A percentile compares a stretch with the other conserved stretches of the same genome.
phyloP scores from a whole-genome alignment of 2,329 filamentous ascomycete genomes.

The Aspergillus quadrilineatus region DNA sequence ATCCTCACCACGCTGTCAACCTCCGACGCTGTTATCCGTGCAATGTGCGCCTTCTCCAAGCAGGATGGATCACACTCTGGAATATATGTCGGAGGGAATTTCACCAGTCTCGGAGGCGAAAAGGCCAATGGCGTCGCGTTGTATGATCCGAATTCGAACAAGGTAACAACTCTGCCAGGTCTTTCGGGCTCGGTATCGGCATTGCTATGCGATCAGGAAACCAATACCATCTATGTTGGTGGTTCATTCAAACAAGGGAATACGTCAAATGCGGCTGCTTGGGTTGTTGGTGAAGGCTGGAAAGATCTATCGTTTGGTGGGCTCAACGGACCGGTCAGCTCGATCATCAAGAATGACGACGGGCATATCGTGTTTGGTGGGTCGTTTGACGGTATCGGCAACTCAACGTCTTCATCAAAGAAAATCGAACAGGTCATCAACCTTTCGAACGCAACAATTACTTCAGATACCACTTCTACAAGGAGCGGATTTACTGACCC shows the following conservation, averaged over 20 bases:
- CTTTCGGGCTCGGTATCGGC: conserved; percentile 79
- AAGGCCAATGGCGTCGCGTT: conserved; percentile 76
- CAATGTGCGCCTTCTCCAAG: conserved; percentile 78
- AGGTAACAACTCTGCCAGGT: conserved; percentile 73
- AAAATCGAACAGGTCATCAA: conserved; percentile 77
- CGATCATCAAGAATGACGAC: conserved; percentile 76
- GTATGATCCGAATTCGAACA: conserved; percentile 70
- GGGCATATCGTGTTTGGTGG: conserved; percentile 92
- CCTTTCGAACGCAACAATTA: conserved; percentile 73
- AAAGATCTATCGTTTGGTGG: conserved; percentile 83
- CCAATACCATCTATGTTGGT: conserved; percentile 83
- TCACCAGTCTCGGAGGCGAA: conserved; percentile 79
- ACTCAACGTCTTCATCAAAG: conserved; percentile 60
- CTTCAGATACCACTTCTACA: conserved; percentile 60
- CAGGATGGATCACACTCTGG: conserved; percentile 67
- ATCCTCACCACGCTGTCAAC: conserved; percentile 71
- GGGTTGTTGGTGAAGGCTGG: conserved; percentile 69
- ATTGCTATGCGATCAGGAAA: conserved; percentile 75
- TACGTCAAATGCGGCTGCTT: conserved; percentile 86
- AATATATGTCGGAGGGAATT: conserved; percentile 88
- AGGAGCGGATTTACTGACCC: conserved; percentile 71
- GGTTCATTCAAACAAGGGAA: conserved; percentile 78
- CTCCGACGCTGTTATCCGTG: conserved; percentile 79
- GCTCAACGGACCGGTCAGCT: conserved; percentile 87
- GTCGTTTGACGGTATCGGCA: conserved; percentile 82